Evolutionary conservation across 2,329 filamentous ascomycete genomes (phyloP), one percentile per base, ranked within the genome.

Genomic region (Monosporascus sp.): DNA sequence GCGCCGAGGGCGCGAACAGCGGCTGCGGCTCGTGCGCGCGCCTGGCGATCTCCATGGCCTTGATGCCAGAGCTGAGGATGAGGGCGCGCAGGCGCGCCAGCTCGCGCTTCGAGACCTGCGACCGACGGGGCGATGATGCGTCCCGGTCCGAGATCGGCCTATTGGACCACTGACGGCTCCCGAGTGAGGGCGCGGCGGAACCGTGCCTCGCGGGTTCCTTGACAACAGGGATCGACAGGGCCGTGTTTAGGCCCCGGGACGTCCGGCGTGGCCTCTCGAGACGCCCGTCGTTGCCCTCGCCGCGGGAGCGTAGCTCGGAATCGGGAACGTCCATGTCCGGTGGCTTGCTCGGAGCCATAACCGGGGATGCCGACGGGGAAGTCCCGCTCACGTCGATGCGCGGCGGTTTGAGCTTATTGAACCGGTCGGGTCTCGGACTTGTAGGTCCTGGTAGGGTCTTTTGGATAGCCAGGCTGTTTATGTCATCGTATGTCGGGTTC

Each of bases 11-110:
- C 0, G 66, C 58, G 27, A 72, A 69, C 0, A 75, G 67, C 18
- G 70, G 66, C 48, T 70, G 70, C 9, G 68, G 65, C 37, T 77
- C 75, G 45, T 85, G 72, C 4, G 87, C 84, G 47, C 87, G 82
- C 4, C 84, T 80, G 27, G 79, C 78, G 51, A 97, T 89, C 64
- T 94, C 89, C 63, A 85, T 85, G 0, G 93, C 92, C 71, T 95
- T 96, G 64, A 97, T 85, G n/a, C 91, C 92, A 0, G 90, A 90
- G 57, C 86, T 88, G 22, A 96, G 76, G 41, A 96, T 81, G 8
- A 95, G 76, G 1, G 90, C 82, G 53, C 84, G 81, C 2, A 92
- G 79, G n/a, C 90, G 85, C 17, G 88, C 88, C 50, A 96, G 80
- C 61, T 97, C 93, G n/a, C 82, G 82, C 61, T 80, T 83, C 9